Evolutionary conservation across 768 basidiomycete genomes (phyloP).

Genomic region (Russula vinacea): DNA sequence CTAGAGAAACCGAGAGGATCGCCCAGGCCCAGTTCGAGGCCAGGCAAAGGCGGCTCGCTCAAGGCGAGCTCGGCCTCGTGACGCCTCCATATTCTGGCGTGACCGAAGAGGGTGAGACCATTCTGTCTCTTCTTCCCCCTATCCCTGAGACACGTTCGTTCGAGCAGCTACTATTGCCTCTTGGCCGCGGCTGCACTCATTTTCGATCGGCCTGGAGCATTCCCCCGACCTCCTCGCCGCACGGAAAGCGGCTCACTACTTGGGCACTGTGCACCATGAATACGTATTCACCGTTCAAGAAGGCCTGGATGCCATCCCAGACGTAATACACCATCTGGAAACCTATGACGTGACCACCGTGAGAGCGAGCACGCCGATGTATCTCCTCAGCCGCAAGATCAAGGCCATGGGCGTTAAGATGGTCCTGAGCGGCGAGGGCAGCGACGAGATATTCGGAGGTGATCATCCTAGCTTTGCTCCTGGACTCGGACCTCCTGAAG

Average conservation of each 20-base stretch:
- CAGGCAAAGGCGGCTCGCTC: constrained; percentile 58
- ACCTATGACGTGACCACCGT: constrained; percentile 99
- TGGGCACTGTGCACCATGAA: constrained; percentile 96
- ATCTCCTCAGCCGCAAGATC: constrained; percentile 95
- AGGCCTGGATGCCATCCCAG: constrained; percentile 93
- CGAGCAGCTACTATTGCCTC: constrained; percentile 64
- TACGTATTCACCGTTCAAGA: constrained; percentile 98
- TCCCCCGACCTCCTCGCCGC: constrained; percentile 96
- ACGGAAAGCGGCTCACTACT: constrained; percentile 84
- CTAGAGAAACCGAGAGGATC: constrained; percentile 91
- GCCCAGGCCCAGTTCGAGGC: constrained; percentile 72
- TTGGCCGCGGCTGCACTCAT: constrained; percentile 97
- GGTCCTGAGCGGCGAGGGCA: constrained; percentile 97
- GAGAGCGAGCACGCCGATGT: constrained; percentile 98
- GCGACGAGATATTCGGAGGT: constrained; percentile 97
- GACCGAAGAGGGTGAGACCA: constrained; percentile 51
- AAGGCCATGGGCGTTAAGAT: constrained; percentile 99
- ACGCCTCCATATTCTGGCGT: constrained; percentile 48
- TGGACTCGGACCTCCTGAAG: constrained; percentile 17
- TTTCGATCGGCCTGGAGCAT: constrained; percentile 91
- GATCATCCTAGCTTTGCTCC: constrained; percentile 17
- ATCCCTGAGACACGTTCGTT: constrained; percentile 1
- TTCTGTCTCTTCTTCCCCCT: neutral
- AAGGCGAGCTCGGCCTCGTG: constrained; percentile 52
- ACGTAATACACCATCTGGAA: constrained; percentile 97